phyloP scores from a whole-genome alignment of 164 flowering plant genomes.

The Piper betle region DNA sequence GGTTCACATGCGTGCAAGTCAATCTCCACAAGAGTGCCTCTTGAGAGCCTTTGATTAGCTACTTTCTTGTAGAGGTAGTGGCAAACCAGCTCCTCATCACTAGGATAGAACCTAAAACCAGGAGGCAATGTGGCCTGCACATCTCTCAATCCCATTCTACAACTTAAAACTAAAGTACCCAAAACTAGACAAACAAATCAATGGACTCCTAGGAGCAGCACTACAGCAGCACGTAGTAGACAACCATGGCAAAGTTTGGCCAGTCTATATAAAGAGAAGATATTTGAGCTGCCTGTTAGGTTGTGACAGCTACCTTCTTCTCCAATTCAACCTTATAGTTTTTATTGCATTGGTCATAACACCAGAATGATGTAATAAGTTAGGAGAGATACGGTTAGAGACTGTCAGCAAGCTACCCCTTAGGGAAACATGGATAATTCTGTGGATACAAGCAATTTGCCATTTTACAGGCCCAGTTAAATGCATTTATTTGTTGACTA shows the following conservation, averaged over 20 bases:
- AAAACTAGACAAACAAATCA: neutral
- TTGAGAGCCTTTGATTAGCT: slow-evolving; percentile 33
- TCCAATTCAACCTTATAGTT: neutral
- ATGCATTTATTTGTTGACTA: neutral
- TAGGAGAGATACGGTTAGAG: neutral
- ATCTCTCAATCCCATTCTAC: slow-evolving; percentile 52
- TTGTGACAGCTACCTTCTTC: slow-evolving; percentile 5
- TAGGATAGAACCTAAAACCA: slow-evolving; percentile 75
- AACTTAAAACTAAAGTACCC: neutral
- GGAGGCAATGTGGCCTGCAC: slow-evolving; percentile 73
- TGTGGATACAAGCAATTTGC: neutral
- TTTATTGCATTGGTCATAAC: neutral
- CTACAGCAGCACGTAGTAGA: neutral
- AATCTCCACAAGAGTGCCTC: slow-evolving; percentile 61
- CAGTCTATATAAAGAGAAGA: slow-evolving; percentile 4
- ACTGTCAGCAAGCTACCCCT: neutral
- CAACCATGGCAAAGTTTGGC: neutral
- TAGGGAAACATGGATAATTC: neutral
- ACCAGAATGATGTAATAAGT: neutral
- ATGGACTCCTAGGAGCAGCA: neutral
- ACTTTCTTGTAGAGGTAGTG: slow-evolving; percentile 69
- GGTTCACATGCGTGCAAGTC: slow-evolving; percentile 88
- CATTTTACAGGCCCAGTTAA: neutral
- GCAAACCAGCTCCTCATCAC: slow-evolving; percentile 78
- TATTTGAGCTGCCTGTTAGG: slow-evolving; percentile 8